Conservation (phyloP, 345 rosid species). For the Pistacia vera region DNA sequence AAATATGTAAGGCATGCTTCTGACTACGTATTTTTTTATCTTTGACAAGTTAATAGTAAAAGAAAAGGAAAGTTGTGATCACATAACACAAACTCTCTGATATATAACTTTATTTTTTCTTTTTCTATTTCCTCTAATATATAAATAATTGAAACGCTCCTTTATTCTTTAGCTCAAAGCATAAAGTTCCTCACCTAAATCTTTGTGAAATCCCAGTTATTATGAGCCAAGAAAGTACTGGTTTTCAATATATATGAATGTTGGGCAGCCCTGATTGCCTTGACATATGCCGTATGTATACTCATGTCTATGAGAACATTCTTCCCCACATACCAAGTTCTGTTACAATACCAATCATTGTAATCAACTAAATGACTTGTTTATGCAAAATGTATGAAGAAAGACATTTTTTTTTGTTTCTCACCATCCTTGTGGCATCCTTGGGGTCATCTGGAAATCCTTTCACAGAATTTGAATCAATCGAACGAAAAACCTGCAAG, state of each 20-base stretch:
- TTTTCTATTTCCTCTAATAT: neutral
- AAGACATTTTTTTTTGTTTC: slow-evolving; percentile 17
- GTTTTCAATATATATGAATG: slow-evolving; percentile 88
- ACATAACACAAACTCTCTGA: neutral
- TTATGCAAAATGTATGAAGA: neutral
- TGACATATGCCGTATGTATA: slow-evolving; percentile 83
- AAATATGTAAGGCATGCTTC: slow-evolving; percentile 15
- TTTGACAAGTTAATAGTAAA: neutral
- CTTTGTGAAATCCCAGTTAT: slow-evolving; percentile 73
- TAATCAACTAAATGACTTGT: neutral
- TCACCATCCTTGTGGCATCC: slow-evolving; percentile 70
- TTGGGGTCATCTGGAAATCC: slow-evolving; percentile 83
- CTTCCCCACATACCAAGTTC: slow-evolving; percentile 88
- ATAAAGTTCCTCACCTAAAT: slow-evolving; percentile 52
- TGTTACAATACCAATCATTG: slow-evolving; percentile 26
- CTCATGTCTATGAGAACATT: slow-evolving; percentile 87
- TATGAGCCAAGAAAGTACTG: slow-evolving; percentile 97
- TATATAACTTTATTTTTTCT: no score
- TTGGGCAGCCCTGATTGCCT: slow-evolving; percentile 87
- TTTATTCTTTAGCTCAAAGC: slow-evolving; percentile 1
- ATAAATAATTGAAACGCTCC: no score
- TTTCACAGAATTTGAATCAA: slow-evolving; percentile 88
- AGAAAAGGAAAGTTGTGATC: neutral
- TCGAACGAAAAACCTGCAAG: slow-evolving; percentile 80
- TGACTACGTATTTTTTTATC: neutral